Base-by-base conservation (phyloP, 768 basidiomycete genomes). In the Pleurotus djamor region DNA sequence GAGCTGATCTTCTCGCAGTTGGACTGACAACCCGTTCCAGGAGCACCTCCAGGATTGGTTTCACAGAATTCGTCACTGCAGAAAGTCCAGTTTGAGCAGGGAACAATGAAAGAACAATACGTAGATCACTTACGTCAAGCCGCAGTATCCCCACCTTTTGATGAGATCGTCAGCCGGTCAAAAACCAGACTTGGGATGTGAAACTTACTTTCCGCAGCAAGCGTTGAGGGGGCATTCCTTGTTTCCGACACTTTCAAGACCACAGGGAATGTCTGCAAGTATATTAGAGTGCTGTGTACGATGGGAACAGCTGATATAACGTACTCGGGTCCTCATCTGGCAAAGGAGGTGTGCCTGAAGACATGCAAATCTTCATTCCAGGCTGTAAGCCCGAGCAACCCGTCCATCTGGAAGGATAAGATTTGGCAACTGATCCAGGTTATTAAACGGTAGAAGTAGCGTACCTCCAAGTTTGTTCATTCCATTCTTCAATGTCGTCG, bases 231-330 rank as follows among this genome's bases (percentile, higher is more conserved):
- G 61, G 48, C 61, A 62, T 48, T 47, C 21, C 51, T 62, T 59
- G 51, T 62, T 62, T 17, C 61, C 61, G 21, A 59, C 52, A 45
- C 61, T 62, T 55, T 62, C 61, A 34, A 62, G 45, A 9, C 61
- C 61, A 28, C 61, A 62, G 32, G 61, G 58, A 54, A 62, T 62
- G 54, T 49, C 61, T 62, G 45, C 14, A 47, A 41, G 35, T 36
- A 38, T 17, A 7, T 36, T 14, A 48, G 45, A 47, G 38, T n/a
- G 38, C 10, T 10, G n/a, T 41, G 9, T 35, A 58, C 37, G 41
- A 45, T 13, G 17, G 10, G 21, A 33, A 13, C 45, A 36, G 16
- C 38, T 32, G 41, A 28, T 9, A n/a, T 10, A 9, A 58, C 57
- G n/a, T 48, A 48, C 45, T 47, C 7, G 45, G 13, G n/a, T 47